Base-by-base conservation (phyloP, 176 grass and related monocot species). In the Aechmea fasciata region DNA sequence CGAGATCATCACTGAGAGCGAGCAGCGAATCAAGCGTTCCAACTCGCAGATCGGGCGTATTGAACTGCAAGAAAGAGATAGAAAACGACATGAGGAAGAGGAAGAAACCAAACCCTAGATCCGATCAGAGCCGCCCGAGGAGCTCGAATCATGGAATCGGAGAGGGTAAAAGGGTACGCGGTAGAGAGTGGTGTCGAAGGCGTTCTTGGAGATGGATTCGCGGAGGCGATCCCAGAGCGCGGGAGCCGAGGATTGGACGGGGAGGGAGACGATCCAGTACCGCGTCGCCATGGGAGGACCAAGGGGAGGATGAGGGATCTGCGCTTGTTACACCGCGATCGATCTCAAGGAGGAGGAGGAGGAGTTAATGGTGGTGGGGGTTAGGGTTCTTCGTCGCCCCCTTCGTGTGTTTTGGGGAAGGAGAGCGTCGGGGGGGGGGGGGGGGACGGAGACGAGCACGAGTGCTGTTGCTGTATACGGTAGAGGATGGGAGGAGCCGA, bases 11-110 rank as follows among this genome's bases (percentile, higher is more conserved):
- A 82, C 94, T 93, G 80, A 99, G 89, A 10, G 89, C 77, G 72
- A 99, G 87, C 12, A 99, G 87, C n/a, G 94, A 99, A 73, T 99
- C 94, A 61, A 93, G 78, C 26, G 89, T 99, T 70, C 94, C 94
- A 9, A 92, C 89, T 69, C 89, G 87, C 74, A 93, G 84, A 75
- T 93, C 84, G 48, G 89, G 87, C 10, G 81, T 76, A 76, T 85
- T 87, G 71, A 99, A 99, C 89, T 93, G 81, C 75, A 54, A 3
- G 20, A 19, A 49, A 13, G 20, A 33, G 25, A 47, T 50, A 1
- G 7, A 50, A 75, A 24, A 1, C 29, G 47, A 74, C 66, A 13
- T 11, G 0, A 11, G 20, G 51, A 67, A 2, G 54, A 63, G 20
- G 51, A 67, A 2, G 54, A 63, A 19, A 18, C 24, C 25, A 53